These are phyloP conservation scores for Pachysandra terminalis DNA, from an alignment of 164 flowering plant species.

Conservation along the genomic window DNA sequence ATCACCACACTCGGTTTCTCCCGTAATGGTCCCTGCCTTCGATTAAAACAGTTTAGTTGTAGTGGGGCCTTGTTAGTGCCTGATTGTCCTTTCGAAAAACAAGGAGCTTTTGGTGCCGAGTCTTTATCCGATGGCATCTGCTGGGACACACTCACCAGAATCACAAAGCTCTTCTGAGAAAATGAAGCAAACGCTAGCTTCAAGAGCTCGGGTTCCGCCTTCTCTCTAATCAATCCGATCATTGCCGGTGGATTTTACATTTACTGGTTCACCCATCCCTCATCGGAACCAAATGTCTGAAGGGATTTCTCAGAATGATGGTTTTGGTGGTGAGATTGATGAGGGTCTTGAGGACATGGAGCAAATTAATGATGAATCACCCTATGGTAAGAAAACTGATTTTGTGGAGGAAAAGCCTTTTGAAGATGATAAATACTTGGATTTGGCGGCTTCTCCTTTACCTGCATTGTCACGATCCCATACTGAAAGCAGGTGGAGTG, in stretches of 20 bases:
- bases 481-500: conserved; percentile 63
- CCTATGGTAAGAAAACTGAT: conserved; percentile 38
- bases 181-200: conserved; percentile 26
- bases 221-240: conserved; percentile 46
- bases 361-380: conserved; percentile 55
- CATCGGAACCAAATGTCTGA: conserved; percentile 6
- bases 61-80: conserved; percentile 43
- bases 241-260: conserved; percentile 52
- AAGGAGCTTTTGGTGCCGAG: conserved; percentile 17
- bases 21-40: conserved; percentile 39
- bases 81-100: conserved; percentile 21
- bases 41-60: conserved; percentile 20
- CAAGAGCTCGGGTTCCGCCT: conserved; percentile 27
- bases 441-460: conserved; percentile 25
- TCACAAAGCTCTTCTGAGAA: conserved; percentile 15
- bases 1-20: conserved; percentile 16
- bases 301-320: conserved; percentile 28
- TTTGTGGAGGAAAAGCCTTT: conserved; percentile 37
- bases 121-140: conserved; percentile 21
- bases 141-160: conserved; percentile 17
- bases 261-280: conserved; percentile 28
- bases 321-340: conserved; percentile 11
- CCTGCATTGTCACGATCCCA: conserved; percentile 32
- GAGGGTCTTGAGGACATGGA: conserved; percentile 22
- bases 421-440: conserved; percentile 33